phyloP scores from a whole-genome alignment of 495 filamentous ascomycete species.

The Aspergillus diversus region DNA sequence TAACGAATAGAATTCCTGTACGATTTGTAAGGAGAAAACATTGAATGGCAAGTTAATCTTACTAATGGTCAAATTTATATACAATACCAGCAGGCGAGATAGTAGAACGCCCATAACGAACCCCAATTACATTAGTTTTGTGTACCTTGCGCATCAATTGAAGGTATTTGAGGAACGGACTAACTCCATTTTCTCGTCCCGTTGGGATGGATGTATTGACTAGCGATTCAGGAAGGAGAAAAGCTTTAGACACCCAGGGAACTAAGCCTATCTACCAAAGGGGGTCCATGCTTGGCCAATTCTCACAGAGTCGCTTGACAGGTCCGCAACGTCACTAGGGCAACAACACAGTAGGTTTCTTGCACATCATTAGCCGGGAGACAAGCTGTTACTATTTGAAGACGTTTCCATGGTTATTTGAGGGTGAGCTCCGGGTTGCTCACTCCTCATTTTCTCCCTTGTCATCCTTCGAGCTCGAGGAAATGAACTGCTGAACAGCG shows the following conservation, averaged over 20 bases:
- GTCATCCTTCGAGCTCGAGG: constrained; percentile 8
- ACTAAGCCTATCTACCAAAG: background rate
- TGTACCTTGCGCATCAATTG: too few relatives aligned
- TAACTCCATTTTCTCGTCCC: background rate
- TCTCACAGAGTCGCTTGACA: background rate
- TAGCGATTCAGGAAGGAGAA: background rate
- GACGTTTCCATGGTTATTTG: background rate
- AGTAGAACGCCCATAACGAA: too few relatives aligned
- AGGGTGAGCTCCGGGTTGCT: background rate
- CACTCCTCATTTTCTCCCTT: constrained; percentile 1
- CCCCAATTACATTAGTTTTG: too few relatives aligned
- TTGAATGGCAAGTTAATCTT: too few relatives aligned
- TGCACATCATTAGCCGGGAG: background rate
- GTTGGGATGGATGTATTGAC: background rate
- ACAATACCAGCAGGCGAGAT: too few relatives aligned
- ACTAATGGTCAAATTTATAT: too few relatives aligned
- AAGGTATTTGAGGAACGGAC: too few relatives aligned
- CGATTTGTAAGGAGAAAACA: too few relatives aligned
- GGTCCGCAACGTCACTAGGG: background rate
- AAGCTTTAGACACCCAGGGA: background rate
- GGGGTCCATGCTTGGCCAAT: background rate
- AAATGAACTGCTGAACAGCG: constrained; percentile 44
- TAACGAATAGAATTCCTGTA: too few relatives aligned
- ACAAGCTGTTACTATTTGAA: background rate
- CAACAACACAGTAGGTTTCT: background rate